Evolutionary conservation across 1,284 basidiomycete genomes (phyloP).

Genomic region (Ganoderma leucocontextum): DNA sequence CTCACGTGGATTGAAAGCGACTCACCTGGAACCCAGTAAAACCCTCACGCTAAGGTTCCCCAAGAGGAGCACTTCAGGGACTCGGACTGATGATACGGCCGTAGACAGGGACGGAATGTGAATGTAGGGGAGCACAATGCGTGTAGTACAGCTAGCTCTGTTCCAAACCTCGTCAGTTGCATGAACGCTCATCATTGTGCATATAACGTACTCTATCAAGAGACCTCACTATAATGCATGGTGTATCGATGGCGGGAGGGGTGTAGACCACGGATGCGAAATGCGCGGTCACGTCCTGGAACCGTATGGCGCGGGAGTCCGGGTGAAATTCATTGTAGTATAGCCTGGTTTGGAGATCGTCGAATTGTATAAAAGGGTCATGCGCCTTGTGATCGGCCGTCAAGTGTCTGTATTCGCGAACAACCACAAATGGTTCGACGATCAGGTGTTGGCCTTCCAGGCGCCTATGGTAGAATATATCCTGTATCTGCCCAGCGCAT

Average conservation of each 20-base stretch:
- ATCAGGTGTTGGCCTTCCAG: neutral
- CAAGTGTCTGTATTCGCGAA: constrained; percentile 6
- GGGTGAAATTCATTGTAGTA: constrained; percentile 10
- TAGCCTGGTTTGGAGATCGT: constrained; percentile 10
- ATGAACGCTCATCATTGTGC: too few species aligned
- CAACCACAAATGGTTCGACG: constrained; percentile 13
- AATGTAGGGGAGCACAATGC: too few species aligned
- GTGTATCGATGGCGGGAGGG: constrained; percentile 11
- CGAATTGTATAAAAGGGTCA: constrained; percentile 22
- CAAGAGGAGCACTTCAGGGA: too few species aligned
- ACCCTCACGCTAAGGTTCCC: too few species aligned
- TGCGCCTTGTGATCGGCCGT: neutral
- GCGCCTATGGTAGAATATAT: constrained; percentile 16
- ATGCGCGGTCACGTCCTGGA: constrained; percentile 16
- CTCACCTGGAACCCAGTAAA: too few species aligned
- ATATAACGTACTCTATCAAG: constrained; percentile 25
- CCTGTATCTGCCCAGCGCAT: constrained; percentile 13
- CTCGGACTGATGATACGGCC: too few species aligned
- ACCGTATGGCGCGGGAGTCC: neutral
- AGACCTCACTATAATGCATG: constrained; percentile 18
- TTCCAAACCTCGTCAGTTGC: too few species aligned
- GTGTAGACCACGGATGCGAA: constrained; percentile 16
- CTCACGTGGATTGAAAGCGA: too few species aligned
- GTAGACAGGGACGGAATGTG: too few species aligned
- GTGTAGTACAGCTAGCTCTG: too few species aligned